These are phyloP conservation scores for Tuber indicum DNA, from an alignment of 495 filamentous ascomycete species.

Conservation along the genomic window DNA sequence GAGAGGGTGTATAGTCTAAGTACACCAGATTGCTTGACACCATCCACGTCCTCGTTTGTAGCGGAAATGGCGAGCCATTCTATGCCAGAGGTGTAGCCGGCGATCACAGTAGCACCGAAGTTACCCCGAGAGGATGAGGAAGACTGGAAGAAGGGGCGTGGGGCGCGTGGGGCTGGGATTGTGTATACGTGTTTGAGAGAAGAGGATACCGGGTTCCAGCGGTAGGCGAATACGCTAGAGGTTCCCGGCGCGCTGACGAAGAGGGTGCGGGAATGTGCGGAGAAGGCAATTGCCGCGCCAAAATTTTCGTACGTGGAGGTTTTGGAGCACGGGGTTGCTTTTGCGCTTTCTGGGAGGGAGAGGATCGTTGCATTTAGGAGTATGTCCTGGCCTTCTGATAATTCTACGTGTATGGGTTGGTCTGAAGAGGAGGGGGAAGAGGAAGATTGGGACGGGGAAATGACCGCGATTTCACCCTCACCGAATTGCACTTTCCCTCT, in stretches of 20 bases:
- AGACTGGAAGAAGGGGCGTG: background rate
- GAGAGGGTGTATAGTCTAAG: conserved; percentile 26
- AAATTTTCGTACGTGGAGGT: conserved; percentile 26
- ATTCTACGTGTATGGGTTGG: background rate
- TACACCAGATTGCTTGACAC: conserved; percentile 19
- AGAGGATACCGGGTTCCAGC: background rate
- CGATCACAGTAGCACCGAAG: conserved; percentile 18
- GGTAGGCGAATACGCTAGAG: conserved; percentile 20
- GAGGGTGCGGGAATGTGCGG: conserved; percentile 4
- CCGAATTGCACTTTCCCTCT: conserved; percentile 18
- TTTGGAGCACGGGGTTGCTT: conserved; percentile 1
- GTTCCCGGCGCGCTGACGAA: conserved; percentile 34
- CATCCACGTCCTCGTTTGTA: conserved; percentile 27
- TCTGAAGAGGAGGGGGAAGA: background rate
- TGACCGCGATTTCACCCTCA: conserved; percentile 27
- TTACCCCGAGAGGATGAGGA: background rate
- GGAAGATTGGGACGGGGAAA: conserved; percentile 14
- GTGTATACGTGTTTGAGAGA: conserved; percentile 6
- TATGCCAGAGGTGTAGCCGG: background rate
- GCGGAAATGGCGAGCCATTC: conserved; percentile 30
- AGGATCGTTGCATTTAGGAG: conserved; percentile 14
- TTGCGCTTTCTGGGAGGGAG: conserved; percentile 9
- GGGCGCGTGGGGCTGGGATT: background rate
- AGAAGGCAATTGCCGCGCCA: conserved; percentile 16
- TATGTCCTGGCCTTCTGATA: background rate